These are phyloP conservation scores for Lablab purpureus DNA, from an alignment of 306 rosid species.

Conservation along the genomic window DNA sequence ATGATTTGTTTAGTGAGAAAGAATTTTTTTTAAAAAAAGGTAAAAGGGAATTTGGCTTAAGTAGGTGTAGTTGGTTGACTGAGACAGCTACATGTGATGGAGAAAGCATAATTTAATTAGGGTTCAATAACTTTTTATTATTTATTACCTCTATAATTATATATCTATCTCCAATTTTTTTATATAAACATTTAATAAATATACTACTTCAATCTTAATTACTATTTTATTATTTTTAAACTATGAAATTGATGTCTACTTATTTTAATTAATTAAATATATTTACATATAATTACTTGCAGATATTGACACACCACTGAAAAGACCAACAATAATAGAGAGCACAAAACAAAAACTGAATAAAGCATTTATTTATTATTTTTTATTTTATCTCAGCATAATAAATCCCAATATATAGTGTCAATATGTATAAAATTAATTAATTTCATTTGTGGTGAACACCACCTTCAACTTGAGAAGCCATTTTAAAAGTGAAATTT, in stretches of 20 bases:
- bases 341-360: slow-evolving; percentile 10
- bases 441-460: slow-evolving; percentile 17
- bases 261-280: too few species aligned
- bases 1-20: background rate
- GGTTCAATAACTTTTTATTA: too few species aligned
- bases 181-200: too few species aligned
- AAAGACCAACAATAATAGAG: slow-evolving; percentile 36
- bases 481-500: slow-evolving; percentile 43
- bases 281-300: too few species aligned
- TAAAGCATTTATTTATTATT: background rate
- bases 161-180: too few species aligned
- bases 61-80: slow-evolving; percentile 53
- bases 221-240: too few species aligned
- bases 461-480: slow-evolving; percentile 46
- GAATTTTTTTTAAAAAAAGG: background rate
- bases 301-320: background rate
- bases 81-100: slow-evolving; percentile 71
- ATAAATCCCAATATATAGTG: background rate
- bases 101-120: slow-evolving; percentile 33
- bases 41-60: slow-evolving; percentile 20
- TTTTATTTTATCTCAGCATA: background rate
- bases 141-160: too few species aligned
- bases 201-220: too few species aligned
- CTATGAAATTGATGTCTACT: too few species aligned
- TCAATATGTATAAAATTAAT: background rate